A percentile compares a stretch with the other conserved stretches of the same genome.
Conservation (phyloP, 768 basidiomycete genomes). For the Steccherinum ochraceum region DNA sequence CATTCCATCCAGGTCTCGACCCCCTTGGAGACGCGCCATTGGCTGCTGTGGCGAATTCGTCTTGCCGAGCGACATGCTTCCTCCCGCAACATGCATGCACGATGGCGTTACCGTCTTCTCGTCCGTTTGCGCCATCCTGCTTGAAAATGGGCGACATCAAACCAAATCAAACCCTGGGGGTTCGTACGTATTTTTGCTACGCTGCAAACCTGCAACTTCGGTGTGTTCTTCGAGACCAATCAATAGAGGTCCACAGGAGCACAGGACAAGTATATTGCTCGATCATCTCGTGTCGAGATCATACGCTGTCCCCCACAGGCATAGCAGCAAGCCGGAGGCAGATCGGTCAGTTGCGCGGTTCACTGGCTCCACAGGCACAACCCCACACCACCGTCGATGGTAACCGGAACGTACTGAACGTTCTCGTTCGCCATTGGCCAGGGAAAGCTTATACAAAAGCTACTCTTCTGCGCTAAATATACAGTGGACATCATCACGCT, state of each 20-base stretch:
- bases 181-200: background rate
- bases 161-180: background rate
- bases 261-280: background rate
- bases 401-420: background rate
- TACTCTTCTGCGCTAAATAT: background rate
- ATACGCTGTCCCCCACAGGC: background rate
- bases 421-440: background rate
- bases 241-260: background rate
- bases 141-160: background rate
- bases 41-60: background rate
- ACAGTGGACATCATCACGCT: background rate
- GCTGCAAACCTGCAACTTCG: background rate
- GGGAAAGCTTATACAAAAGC: background rate
- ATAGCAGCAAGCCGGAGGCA: background rate
- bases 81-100: background rate
- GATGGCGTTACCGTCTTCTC: background rate
- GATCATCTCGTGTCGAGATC: background rate
- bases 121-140: background rate
- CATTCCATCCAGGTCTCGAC: background rate
- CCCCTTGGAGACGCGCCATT: background rate
- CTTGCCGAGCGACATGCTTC: background rate
- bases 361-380: background rate
- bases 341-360: background rate
- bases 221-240: background rate
- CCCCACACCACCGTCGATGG: background rate